Base-by-base conservation (phyloP, 176 grass and related monocot species). In the Phoenix dactylifera region DNA sequence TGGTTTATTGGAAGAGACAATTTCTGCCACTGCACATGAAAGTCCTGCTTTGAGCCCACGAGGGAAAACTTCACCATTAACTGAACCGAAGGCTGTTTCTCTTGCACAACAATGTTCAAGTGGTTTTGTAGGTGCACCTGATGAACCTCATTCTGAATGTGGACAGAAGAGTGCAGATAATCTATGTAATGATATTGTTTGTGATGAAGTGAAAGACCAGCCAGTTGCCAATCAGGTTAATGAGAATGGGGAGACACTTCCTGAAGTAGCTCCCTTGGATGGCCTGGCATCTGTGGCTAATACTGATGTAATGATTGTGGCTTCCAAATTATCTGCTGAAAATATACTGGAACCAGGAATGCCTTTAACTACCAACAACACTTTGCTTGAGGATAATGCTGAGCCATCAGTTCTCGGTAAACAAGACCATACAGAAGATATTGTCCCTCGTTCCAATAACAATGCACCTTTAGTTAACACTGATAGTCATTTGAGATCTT, bases 1-100 rank as follows among this genome's bases (percentile, higher is more conserved):
- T 80, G 94, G 88, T 39, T 76, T 93, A 80, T 74, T 86, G 76
- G 85, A 89, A 80, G 94, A 83, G 59, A 93, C 79, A 20, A 77
- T 85, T 67, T 79, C 79, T 70, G 86, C 78, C 12, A 81, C 81
- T 70, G 82, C 78, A 25, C 82, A 81, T 67, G 94, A 78, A 83
- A 82, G 79, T 71, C 82, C 87, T 80, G 65, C 73, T 77, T 52
- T 82, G 49, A 90, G 87, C 63, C 82, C 87, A 60, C 82, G 79
- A 59, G 24, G 72, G 30, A 86, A 86, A 73, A 57, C 73, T 65
- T 98, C 94, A 39, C 82, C 84, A 57, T 76, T 70, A 55, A 66
- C 60, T 44, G 35, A 44, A 44, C 35, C 9, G 10, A 44, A 44
- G 35, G 35, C 7, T 44, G 35, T 3, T 44, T 14, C 35, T 44